Conservation (phyloP, 2,329 filamentous ascomycete species). For the Ascochyta pisi region DNA sequence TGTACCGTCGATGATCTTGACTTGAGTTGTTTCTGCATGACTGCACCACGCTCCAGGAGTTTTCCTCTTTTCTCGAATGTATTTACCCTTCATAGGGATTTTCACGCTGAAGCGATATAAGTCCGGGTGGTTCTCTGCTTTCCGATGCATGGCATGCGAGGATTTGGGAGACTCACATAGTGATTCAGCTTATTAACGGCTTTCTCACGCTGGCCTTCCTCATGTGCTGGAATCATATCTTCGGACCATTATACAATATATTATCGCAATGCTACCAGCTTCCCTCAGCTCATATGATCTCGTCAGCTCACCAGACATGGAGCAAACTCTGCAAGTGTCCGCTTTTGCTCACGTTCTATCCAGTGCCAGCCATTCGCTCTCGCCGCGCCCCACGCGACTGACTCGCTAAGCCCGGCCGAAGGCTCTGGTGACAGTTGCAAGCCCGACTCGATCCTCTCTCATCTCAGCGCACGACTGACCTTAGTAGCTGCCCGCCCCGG, state of each 20-base stretch:
- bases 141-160: slow-evolving; percentile 41
- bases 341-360: not conserved
- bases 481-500: not conserved
- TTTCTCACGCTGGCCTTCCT: slow-evolving; percentile 6
- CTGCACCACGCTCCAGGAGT: slow-evolving; percentile 14
- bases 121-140: slow-evolving; percentile 43
- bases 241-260: slow-evolving; percentile 11
- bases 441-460: not conserved
- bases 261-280: slow-evolving; percentile 5
- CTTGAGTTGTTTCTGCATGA: slow-evolving; percentile 9
- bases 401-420: slow-evolving; percentile 8
- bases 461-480: not conserved
- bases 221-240: slow-evolving; percentile 12
- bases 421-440: not conserved
- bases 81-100: slow-evolving; percentile 41
- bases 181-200: slow-evolving; percentile 1
- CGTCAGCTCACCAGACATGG: not conserved
- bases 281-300: not conserved
- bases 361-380: not conserved
- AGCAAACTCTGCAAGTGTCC: not conserved
- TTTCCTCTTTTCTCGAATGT: slow-evolving; percentile 35
- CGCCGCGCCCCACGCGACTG: not conserved
- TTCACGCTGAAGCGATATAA: slow-evolving; percentile 29
- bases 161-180: slow-evolving; percentile 20
- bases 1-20: not conserved